These are phyloP conservation scores for Onygenales sp. DNA, from an alignment of 2,329 filamentous ascomycete species.

Conservation along the genomic window DNA sequence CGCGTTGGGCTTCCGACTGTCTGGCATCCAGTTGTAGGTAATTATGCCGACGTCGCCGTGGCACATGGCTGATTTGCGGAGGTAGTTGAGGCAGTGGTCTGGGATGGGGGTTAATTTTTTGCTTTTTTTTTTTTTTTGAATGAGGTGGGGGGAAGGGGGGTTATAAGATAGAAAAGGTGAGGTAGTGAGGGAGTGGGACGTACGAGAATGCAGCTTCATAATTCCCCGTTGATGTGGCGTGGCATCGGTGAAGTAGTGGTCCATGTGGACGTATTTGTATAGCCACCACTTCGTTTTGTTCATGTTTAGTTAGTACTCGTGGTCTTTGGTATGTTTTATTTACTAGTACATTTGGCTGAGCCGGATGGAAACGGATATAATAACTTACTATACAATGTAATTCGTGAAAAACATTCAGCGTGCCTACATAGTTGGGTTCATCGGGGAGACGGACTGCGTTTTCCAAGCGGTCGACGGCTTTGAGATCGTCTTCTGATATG, in stretches of 20 bases:
- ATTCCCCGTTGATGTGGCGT: neutral
- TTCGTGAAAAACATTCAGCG: slow-evolving; percentile 1
- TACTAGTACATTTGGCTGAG: no score
- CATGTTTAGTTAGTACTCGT: neutral
- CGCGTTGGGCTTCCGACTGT: neutral
- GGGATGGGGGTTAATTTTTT: neutral
- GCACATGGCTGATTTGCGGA: neutral
- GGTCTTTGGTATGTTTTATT: neutral
- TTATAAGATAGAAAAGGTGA: no score
- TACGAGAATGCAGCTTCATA: slow-evolving; percentile 1
- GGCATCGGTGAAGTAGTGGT: neutral
- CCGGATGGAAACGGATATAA: no score
- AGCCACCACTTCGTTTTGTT: neutral
- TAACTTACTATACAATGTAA: neutral
- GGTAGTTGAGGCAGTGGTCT: slow-evolving; percentile 1
- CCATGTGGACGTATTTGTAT: neutral
- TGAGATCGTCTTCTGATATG: neutral
- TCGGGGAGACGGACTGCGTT: neutral
- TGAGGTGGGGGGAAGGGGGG: neutral
- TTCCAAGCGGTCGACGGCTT: neutral
- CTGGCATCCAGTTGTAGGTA: neutral
- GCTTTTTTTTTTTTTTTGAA: neutral
- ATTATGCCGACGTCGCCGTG: neutral
- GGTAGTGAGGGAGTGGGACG: neutral
- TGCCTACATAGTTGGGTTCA: neutral